A percentile compares a stretch with the other conserved stretches of the same genome.
Conservation (phyloP, 345 rosid species). For the Odontarrhena argentea region DNA sequence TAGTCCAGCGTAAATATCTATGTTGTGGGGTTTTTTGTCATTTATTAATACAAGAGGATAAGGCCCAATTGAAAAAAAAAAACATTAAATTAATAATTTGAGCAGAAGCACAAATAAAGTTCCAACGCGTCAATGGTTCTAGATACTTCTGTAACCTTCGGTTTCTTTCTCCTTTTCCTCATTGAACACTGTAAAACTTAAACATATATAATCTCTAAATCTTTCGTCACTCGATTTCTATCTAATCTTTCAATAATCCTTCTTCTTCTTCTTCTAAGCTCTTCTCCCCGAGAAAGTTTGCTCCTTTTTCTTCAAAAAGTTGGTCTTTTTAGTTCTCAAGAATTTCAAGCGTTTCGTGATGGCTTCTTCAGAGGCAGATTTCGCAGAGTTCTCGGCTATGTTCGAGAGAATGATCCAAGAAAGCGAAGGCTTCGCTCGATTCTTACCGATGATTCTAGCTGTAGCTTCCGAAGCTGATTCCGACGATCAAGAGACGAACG, state of each 20-base stretch:
- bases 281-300: background rate
- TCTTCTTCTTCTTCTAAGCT: background rate
- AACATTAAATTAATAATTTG: background rate
- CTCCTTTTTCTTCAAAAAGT: conserved; percentile 14
- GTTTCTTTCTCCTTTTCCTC: background rate
- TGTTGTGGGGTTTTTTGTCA: background rate
- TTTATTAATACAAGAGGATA: conserved; percentile 30
- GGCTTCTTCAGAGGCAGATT: conserved; percentile 28
- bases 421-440: conserved; percentile 25
- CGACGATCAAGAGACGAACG: background rate
- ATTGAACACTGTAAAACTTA: background rate
- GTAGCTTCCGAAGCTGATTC: conserved; percentile 1
- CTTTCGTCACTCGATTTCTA: too few relatives aligned
- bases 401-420: conserved; percentile 25
- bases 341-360: conserved; percentile 7
- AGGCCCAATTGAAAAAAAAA: background rate
- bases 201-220: conserved; percentile 13
- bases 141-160: conserved; percentile 34
- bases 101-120: background rate
- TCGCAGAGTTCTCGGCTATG: conserved; percentile 26
- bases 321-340: background rate
- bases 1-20: conserved; percentile 8
- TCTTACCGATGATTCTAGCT: conserved; percentile 31
- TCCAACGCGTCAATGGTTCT: conserved; percentile 18
- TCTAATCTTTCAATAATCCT: background rate